A percentile compares a stretch with the other conserved stretches of the same genome.
These are phyloP conservation scores for Colletotrichum higginsianum DNA, from an alignment of 2,329 filamentous ascomycete species.

Conservation along the genomic window DNA sequence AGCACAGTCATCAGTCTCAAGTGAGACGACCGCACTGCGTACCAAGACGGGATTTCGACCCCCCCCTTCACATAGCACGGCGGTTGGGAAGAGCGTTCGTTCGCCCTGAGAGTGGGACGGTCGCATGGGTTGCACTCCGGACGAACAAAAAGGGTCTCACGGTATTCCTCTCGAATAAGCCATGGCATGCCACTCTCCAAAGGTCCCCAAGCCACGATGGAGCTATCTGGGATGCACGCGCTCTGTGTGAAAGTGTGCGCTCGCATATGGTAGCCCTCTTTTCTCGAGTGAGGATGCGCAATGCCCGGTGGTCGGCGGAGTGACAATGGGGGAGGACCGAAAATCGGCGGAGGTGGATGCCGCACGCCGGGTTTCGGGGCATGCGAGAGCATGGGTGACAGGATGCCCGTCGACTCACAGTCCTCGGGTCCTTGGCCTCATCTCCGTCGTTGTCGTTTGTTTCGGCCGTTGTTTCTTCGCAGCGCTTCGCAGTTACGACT, in stretches of 20 bases:
- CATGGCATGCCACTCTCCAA: not conserved
- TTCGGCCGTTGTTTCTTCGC: conserved; percentile 29
- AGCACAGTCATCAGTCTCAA: conserved; percentile 25
- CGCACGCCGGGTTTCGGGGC: conserved; percentile 42
- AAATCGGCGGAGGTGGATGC: conserved; percentile 39
- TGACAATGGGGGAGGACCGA: conserved; percentile 41
- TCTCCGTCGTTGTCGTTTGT: conserved; percentile 25
- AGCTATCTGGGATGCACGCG: not conserved
- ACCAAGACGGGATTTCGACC: conserved; percentile 27
- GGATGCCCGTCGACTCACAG: conserved; percentile 17
- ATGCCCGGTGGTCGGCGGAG: conserved; percentile 42
- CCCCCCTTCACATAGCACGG: not conserved
- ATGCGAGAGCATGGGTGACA: conserved; percentile 33
- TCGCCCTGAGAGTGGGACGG: not conserved
- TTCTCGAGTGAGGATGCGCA: conserved; percentile 19
- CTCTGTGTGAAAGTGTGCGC: conserved; percentile 14
- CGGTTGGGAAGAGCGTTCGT: not conserved
- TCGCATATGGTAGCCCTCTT: not conserved
- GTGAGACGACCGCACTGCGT: conserved; percentile 23
- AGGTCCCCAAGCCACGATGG: conserved; percentile 17
- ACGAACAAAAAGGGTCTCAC: not conserved
- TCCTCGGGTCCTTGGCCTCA: conserved; percentile 12
- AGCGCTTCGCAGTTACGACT: conserved; percentile 34
- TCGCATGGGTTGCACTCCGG: not conserved
- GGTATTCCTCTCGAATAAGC: not conserved